Conservation (phyloP, 2,329 filamentous ascomycete species). For the Cladosporium sp. region DNA sequence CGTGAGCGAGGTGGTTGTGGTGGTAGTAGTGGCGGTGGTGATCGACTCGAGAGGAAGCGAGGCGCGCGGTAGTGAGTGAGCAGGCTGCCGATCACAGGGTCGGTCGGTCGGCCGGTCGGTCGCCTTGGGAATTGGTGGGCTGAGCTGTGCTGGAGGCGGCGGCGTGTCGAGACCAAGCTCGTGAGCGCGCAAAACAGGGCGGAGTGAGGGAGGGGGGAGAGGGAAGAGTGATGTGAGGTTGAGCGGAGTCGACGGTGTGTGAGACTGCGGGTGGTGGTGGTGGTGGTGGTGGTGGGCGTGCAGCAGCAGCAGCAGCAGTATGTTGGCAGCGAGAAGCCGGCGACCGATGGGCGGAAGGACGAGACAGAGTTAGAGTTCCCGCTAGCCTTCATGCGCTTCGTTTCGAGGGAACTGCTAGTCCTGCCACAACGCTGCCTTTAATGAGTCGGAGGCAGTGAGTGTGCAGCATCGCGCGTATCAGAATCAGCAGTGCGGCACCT, state of each 20-base stretch:
- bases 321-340: neutral
- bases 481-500: neutral
- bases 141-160: neutral
- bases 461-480: neutral
- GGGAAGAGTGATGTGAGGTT: neutral
- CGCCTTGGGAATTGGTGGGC: conserved; percentile 1
- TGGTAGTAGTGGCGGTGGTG: neutral
- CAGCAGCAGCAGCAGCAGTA: neutral
- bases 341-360: neutral
- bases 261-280: neutral
- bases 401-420: neutral
- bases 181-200: neutral
- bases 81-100: conserved; percentile 2
- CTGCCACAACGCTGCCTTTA: neutral
- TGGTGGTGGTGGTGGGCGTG: neutral
- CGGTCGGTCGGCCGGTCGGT: neutral
- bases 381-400: neutral
- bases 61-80: neutral
- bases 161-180: neutral
- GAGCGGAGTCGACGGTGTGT: neutral
- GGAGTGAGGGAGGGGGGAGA: neutral
- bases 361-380: neutral
- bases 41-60: neutral
- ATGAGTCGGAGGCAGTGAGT: neutral
- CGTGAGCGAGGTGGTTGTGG: neutral